These are phyloP conservation scores for Penicillium robsamsonii DNA, from an alignment of 495 filamentous ascomycete genomes.

Conservation along the genomic window DNA sequence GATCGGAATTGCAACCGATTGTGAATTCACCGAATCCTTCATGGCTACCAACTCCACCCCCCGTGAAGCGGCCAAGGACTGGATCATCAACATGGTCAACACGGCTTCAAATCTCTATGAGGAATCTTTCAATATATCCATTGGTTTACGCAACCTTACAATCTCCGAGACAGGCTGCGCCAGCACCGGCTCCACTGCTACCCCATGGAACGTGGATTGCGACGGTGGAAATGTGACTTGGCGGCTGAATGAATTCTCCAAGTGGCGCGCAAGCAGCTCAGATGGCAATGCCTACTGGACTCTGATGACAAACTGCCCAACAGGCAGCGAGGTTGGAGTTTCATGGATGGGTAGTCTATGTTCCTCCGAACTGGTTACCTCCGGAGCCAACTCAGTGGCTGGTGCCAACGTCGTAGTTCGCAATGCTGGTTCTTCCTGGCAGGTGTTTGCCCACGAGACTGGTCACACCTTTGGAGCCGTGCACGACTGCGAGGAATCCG, in stretches of 20 bases:
- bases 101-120: conserved; percentile 84
- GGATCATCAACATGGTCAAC: conserved; percentile 83
- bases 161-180: conserved; percentile 70
- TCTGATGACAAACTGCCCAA: conserved; percentile 80
- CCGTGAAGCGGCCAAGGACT: conserved; percentile 57
- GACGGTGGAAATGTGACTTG: conserved; percentile 62
- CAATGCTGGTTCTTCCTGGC: conserved; percentile 79
- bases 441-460: conserved; percentile 93
- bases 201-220: conserved; percentile 83
- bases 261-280: conserved; percentile 71
- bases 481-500: conserved; percentile 74
- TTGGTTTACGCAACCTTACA: conserved; percentile 83
- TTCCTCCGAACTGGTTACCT: conserved; percentile 52
- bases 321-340: conserved; percentile 82
- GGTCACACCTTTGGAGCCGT: conserved; percentile 96
- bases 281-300: conserved; percentile 94
- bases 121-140: conserved; percentile 86
- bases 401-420: conserved; percentile 89
- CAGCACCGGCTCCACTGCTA: conserved; percentile 55
- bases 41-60: conserved; percentile 35
- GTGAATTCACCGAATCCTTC: conserved; percentile 75
- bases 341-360: conserved; percentile 93
- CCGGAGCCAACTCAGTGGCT: conserved; percentile 62
- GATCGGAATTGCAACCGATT: conserved; percentile 91
- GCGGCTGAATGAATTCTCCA: conserved; percentile 83